Conservation (phyloP, 2,329 filamentous ascomycete species). For the Aureobasidium sp. region DNA sequence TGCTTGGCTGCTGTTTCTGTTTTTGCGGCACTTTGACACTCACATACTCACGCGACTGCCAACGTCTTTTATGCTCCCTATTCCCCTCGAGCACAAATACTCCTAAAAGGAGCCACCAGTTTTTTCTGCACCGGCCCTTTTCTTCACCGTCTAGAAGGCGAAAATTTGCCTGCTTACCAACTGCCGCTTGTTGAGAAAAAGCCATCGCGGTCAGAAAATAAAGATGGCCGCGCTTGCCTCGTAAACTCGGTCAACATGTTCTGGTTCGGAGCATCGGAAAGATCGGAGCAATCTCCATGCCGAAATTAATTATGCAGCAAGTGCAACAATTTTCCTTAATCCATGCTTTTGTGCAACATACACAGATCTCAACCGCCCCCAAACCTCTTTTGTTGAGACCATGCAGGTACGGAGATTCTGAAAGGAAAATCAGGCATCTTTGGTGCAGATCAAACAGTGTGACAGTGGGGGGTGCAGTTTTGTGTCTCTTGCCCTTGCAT, state of each 20-base stretch:
- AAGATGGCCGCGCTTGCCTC: neutral
- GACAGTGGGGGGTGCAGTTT: neutral
- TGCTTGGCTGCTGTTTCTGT: neutral
- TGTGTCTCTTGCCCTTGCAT: neutral
- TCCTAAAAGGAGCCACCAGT: neutral
- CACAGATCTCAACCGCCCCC: neutral
- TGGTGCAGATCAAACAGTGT: neutral
- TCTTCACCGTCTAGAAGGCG: neutral
- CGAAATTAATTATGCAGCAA: neutral
- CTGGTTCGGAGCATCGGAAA: conserved; percentile 5
- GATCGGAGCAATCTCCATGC: neutral
- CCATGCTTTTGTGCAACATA: neutral
- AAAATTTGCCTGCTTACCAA: neutral
- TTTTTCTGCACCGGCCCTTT: neutral
- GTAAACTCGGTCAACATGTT: neutral
- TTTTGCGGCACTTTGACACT: neutral
- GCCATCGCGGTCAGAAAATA: neutral
- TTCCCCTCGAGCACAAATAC: neutral
- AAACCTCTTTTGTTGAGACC: neutral
- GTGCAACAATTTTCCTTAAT: too few relatives aligned
- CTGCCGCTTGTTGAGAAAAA: neutral
- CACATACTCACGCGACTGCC: neutral
- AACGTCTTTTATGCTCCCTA: neutral
- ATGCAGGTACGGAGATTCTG: neutral
- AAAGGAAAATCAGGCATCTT: neutral